Conservation (phyloP, 805 yeast genomes). For the Saturnispora kantuleensis region DNA sequence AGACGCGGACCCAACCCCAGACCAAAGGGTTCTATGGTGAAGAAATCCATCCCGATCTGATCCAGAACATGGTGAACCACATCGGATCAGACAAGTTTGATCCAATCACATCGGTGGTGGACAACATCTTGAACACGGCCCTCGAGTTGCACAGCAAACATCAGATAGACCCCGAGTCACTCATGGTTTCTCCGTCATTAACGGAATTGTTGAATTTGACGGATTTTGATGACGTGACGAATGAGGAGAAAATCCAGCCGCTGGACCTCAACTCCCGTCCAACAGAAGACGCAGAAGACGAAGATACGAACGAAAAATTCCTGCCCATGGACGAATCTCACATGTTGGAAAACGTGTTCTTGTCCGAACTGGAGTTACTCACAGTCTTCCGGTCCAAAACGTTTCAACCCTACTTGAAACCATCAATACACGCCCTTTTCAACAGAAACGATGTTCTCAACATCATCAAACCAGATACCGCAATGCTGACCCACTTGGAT, state of each 20-base stretch:
- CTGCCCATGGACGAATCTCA: conserved; percentile 30
- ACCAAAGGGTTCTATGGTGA: background rate
- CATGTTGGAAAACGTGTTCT: conserved; percentile 22
- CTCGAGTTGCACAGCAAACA: background rate
- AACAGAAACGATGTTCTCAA: conserved; percentile 14
- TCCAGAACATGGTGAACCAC: conserved; percentile 12
- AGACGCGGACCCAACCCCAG: too few relatives aligned
- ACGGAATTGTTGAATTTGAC: too few relatives aligned
- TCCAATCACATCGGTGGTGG: conserved; percentile 11
- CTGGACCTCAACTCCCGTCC: background rate
- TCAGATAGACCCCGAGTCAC: too few relatives aligned
- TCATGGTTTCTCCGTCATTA: too few relatives aligned
- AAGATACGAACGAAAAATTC: conserved; percentile 11
- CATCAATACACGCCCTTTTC: conserved; percentile 21
- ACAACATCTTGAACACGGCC: conserved; percentile 3
- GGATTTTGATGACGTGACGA: too few relatives aligned
- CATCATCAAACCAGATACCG: conserved; percentile 17
- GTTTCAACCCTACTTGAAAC: conserved; percentile 18
- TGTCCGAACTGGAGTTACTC: conserved; percentile 21
- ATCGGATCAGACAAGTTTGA: conserved; percentile 12
- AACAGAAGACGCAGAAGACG: conserved; percentile 6
- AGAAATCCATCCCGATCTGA: conserved; percentile 1
- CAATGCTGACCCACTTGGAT: conserved; percentile 27
- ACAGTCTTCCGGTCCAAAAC: conserved; percentile 16
- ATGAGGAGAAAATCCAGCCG: too few relatives aligned